These are phyloP conservation scores for Aspergillus funiculosus DNA, from an alignment of 495 filamentous ascomycete species.

Conservation along the genomic window DNA sequence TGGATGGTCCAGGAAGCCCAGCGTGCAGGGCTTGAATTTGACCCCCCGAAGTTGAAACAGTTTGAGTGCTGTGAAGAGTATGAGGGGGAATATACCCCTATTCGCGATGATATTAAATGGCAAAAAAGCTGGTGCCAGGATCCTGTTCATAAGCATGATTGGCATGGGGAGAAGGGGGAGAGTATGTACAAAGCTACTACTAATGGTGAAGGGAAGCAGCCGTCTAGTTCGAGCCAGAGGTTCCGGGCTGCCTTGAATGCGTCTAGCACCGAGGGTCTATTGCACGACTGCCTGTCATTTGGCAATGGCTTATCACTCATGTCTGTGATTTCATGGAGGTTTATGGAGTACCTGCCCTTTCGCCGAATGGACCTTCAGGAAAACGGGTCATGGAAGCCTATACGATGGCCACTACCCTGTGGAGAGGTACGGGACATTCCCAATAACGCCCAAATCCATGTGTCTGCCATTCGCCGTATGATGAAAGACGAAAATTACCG, in stretches of 20 bases:
- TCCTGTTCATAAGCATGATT: constrained; percentile 16
- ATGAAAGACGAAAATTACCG: constrained; percentile 41
- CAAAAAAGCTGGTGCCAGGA: constrained; percentile 21
- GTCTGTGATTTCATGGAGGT: constrained; percentile 66
- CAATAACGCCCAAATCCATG: constrained; percentile 61
- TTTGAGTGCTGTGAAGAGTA: constrained; percentile 57
- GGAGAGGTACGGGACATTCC: constrained; percentile 83
- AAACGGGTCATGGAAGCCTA: constrained; percentile 76
- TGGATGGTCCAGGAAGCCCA: constrained; percentile 84
- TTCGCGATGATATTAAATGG: constrained; percentile 37
- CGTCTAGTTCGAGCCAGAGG: constrained; percentile 28
- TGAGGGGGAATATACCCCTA: constrained; percentile 38
- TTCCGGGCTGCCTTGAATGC: constrained; percentile 54
- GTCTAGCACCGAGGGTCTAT: constrained; percentile 53
- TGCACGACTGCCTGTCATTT: constrained; percentile 73
- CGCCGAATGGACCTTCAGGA: constrained; percentile 70
- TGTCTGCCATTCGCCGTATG: constrained; percentile 70
- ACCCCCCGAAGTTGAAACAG: constrained; percentile 58
- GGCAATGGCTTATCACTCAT: constrained; percentile 52
- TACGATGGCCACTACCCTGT: constrained; percentile 71
- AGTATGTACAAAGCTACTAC: background rate
- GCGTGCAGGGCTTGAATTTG: constrained; percentile 66
- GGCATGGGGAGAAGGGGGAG: background rate
- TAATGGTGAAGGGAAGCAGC: constrained; percentile 21
- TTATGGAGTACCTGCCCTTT: constrained; percentile 85